Percentiles rank a stretch among this genome's conserved stretches.
Conservation (phyloP, 805 yeast genomes). For the Cyberlindnera veronae region DNA sequence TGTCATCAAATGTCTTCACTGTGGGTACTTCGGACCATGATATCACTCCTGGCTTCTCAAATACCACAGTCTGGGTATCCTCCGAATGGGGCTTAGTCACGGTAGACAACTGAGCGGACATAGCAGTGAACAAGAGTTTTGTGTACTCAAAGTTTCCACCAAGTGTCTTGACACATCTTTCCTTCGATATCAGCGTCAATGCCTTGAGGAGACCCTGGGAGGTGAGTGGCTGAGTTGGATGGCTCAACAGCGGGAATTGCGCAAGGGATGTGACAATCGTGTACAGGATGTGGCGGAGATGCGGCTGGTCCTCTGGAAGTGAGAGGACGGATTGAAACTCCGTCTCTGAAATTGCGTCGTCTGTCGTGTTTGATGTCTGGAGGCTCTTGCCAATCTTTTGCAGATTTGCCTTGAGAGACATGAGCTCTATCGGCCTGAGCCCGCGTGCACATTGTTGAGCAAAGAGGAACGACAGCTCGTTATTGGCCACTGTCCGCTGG, state of each 20-base stretch:
- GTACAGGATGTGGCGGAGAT: conserved; percentile 35
- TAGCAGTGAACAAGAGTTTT: conserved; percentile 46
- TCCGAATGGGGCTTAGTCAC: not conserved
- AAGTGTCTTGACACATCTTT: conserved; percentile 37
- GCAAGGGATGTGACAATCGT: conserved; percentile 41
- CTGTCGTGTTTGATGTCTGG: not conserved
- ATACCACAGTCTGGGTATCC: conserved; percentile 16
- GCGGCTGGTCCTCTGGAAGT: conserved; percentile 32
- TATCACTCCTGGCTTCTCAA: conserved; percentile 12
- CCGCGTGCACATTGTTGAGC: conserved; percentile 31
- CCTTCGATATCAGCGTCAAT: conserved; percentile 40
- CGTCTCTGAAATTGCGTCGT: conserved; percentile 4
- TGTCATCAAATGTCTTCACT: conserved; percentile 41
- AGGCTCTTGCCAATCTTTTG: conserved; percentile 19
- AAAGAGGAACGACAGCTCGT: conserved; percentile 28
- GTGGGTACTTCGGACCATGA: conserved; percentile 32
- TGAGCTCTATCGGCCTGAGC: conserved; percentile 34
- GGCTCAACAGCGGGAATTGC: conserved; percentile 44
- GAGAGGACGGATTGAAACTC: conserved; percentile 33
- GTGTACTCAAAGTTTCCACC: conserved; percentile 36
- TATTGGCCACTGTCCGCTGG: conserved; percentile 13
- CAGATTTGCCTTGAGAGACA: conserved; percentile 27
- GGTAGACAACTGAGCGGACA: conserved; percentile 28
- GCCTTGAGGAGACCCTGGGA: conserved; percentile 42
- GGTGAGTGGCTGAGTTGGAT: conserved; percentile 24